phyloP scores from a whole-genome alignment of 1,284 basidiomycete species.

The Marasmius tenuissimus region DNA sequence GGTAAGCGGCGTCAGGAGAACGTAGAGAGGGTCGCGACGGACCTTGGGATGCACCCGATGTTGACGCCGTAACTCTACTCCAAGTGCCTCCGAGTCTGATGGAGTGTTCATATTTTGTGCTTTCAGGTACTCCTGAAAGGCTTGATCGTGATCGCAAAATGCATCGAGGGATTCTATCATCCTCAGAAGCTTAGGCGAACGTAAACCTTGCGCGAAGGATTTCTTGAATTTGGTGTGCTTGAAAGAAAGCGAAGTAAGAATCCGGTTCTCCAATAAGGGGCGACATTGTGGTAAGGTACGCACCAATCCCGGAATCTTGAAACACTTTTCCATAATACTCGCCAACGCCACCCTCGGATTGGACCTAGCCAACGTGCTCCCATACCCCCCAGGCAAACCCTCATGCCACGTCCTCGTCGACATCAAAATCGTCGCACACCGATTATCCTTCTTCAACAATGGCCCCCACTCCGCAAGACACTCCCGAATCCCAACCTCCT shows the following conservation, averaged over 20 bases:
- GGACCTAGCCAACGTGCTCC: slow-evolving; percentile 25
- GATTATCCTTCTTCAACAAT: slow-evolving; percentile 34
- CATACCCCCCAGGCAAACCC: slow-evolving; percentile 18
- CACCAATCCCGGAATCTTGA: slow-evolving; percentile 26
- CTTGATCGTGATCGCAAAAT: slow-evolving; percentile 37
- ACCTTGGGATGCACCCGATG: slow-evolving; percentile 38
- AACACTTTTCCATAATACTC: slow-evolving; percentile 32
- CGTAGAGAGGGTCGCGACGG: not conserved
- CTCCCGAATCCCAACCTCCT: slow-evolving; percentile 30
- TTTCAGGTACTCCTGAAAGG: slow-evolving; percentile 33
- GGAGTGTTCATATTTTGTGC: slow-evolving; percentile 20
- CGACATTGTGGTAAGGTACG: slow-evolving; percentile 4
- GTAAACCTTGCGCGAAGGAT: slow-evolving; percentile 21
- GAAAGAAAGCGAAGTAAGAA: slow-evolving; percentile 7
- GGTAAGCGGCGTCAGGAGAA: not conserved
- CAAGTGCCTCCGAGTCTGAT: slow-evolving; percentile 20
- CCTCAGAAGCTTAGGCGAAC: slow-evolving; percentile 31
- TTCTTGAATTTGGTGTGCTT: slow-evolving; percentile 16
- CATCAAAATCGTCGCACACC: slow-evolving; percentile 33
- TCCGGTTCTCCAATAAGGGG: not conserved
- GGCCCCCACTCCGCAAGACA: slow-evolving; percentile 38
- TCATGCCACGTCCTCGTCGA: slow-evolving; percentile 36
- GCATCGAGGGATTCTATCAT: slow-evolving; percentile 36
- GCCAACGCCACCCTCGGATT: slow-evolving; percentile 29
- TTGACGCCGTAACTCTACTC: slow-evolving; percentile 24